These are phyloP conservation scores for Pachysolen tannophilus DNA, from an alignment of 805 yeast genomes.

Conservation along the genomic window DNA sequence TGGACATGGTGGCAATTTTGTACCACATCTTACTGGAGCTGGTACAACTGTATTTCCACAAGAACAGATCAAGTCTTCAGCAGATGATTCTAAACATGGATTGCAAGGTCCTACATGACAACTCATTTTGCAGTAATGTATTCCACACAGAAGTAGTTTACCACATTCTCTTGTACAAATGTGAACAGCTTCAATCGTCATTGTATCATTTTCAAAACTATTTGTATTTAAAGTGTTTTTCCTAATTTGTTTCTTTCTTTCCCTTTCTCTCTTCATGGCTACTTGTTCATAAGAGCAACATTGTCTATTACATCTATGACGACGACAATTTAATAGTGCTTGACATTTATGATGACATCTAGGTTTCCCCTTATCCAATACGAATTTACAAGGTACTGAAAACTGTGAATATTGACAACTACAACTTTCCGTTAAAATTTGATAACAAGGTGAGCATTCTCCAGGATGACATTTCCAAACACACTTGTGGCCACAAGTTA, in stretches of 20 bases:
- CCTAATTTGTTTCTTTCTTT: slow-evolving; percentile 38
- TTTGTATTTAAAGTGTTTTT: slow-evolving; percentile 28
- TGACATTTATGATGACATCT: slow-evolving; percentile 65
- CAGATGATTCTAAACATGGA: slow-evolving; percentile 74
- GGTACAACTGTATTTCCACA: slow-evolving; percentile 73
- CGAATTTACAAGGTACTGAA: slow-evolving; percentile 55
- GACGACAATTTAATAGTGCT: slow-evolving; percentile 68
- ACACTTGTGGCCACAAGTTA: slow-evolving; percentile 72
- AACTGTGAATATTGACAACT: slow-evolving; percentile 52
- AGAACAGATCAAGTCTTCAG: slow-evolving; percentile 69
- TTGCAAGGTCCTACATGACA: slow-evolving; percentile 80
- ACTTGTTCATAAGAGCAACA: slow-evolving; percentile 66
- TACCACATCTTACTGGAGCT: slow-evolving; percentile 86
- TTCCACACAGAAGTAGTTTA: slow-evolving; percentile 52
- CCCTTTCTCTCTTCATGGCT: slow-evolving; percentile 51
- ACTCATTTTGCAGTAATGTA: slow-evolving; percentile 57
- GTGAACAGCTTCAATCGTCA: slow-evolving; percentile 64
- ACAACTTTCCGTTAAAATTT: slow-evolving; percentile 45
- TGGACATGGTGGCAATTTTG: slow-evolving; percentile 53
- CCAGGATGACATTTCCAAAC: slow-evolving; percentile 70
- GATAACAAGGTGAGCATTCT: slow-evolving; percentile 61
- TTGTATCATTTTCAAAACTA: slow-evolving; percentile 38
- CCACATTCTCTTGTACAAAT: slow-evolving; percentile 65
- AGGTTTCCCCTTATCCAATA: slow-evolving; percentile 45
- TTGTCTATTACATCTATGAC: slow-evolving; percentile 60